phyloP scores from a whole-genome alignment of 2,329 filamentous ascomycete species.

The Amylocarpus encephaloides region DNA sequence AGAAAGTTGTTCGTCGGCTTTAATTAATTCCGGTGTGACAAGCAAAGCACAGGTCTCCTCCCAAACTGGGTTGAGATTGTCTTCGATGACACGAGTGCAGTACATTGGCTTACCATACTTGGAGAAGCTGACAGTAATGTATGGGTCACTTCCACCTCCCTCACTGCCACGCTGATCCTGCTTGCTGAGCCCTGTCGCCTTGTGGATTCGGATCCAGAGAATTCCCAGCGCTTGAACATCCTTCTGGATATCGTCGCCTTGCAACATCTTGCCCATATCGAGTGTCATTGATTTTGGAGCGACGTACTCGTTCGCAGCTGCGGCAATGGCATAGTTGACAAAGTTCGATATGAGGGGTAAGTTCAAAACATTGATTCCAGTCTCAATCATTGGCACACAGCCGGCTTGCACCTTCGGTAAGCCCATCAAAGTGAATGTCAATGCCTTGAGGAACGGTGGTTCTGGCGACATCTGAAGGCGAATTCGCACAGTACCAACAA shows the following conservation, averaged over 20 bases:
- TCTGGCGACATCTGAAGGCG: slow-evolving; percentile 82
- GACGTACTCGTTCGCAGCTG: slow-evolving; percentile 84
- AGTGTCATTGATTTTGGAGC: slow-evolving; percentile 92
- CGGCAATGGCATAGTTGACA: slow-evolving; percentile 61
- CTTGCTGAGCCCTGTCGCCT: slow-evolving; percentile 81
- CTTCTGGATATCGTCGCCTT: slow-evolving; percentile 88
- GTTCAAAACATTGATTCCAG: slow-evolving; percentile 85
- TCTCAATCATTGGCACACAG: slow-evolving; percentile 87
- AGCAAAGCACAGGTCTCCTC: slow-evolving; percentile 81
- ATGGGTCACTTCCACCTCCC: slow-evolving; percentile 87
- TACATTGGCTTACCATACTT: slow-evolving; percentile 98
- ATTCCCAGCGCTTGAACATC: slow-evolving; percentile 80
- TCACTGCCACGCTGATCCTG: slow-evolving; percentile 77
- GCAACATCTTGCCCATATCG: slow-evolving; percentile 82
- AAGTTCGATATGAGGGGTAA: slow-evolving; percentile 92
- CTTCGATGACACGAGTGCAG: slow-evolving; percentile 91
- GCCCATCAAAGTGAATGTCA: slow-evolving; percentile 93
- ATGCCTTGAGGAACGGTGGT: slow-evolving; percentile 82
- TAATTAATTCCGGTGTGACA: slow-evolving; percentile 84
- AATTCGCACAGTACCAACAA: slow-evolving; percentile 83
- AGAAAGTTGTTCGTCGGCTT: slow-evolving; percentile 86
- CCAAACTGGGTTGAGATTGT: slow-evolving; percentile 89
- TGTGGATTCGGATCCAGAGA: slow-evolving; percentile 89
- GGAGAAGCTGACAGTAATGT: slow-evolving; percentile 90
- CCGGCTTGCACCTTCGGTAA: slow-evolving; percentile 83